phyloP scores from a whole-genome alignment of 192 early-diverging fungal species.

The Podila minutissima region DNA sequence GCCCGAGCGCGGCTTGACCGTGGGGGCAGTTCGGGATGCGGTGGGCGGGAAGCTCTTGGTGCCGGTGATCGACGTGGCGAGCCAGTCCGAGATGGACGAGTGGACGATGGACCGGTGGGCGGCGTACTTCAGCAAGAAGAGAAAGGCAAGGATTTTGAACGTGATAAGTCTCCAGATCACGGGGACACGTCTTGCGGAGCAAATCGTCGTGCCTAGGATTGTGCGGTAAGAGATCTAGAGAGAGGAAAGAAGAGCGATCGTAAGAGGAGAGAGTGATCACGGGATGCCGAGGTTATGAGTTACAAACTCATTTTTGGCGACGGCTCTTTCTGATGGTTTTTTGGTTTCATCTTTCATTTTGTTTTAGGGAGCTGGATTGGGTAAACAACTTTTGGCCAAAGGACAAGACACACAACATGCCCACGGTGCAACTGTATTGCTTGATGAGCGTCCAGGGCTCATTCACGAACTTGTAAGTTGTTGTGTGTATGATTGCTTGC shows the following conservation, averaged over 20 bases:
- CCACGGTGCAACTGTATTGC: conserved; percentile 90
- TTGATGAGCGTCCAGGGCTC: conserved; percentile 91
- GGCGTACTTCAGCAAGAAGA: conserved; percentile 71
- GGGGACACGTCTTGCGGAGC: conserved; percentile 69
- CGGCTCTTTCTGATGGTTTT: neutral
- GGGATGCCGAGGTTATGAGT: neutral
- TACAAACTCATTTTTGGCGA: neutral
- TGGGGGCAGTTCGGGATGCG: conserved; percentile 63
- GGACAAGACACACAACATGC: conserved; percentile 72
- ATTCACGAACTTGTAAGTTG: conserved; percentile 87
- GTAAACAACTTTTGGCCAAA: conserved; percentile 88
- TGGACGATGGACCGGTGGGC: conserved; percentile 89
- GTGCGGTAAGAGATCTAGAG: conserved; percentile 61
- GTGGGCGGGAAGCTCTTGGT: conserved; percentile 72
- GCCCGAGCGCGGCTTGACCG: conserved; percentile 70
- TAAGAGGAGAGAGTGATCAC: no score
- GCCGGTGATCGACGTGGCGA: conserved; percentile 89
- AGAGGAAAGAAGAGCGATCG: no score
- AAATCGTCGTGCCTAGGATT: conserved; percentile 75
- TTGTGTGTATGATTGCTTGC: neutral
- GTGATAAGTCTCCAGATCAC: conserved; percentile 91
- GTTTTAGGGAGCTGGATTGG: conserved; percentile 84
- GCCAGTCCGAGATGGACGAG: conserved; percentile 79
- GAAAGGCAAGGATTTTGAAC: conserved; percentile 79
- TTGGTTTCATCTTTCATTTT: neutral